These are phyloP conservation scores for Scopulariopsis brevicaulis DNA, from an alignment of 2,329 filamentous ascomycete genomes.

Conservation along the genomic window DNA sequence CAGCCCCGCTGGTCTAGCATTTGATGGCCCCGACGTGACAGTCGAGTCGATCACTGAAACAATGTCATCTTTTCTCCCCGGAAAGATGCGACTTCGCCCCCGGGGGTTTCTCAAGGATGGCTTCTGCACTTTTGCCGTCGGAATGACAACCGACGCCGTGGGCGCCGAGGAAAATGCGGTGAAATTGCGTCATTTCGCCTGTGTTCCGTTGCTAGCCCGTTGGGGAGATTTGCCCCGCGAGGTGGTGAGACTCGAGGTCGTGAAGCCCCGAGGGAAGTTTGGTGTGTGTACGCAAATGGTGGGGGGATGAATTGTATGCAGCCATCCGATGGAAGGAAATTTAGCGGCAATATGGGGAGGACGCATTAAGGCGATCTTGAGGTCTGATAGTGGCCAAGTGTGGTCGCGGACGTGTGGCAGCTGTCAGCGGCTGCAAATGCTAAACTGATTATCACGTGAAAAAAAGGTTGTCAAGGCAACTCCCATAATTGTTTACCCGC, in stretches of 20 bases:
- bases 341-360: neutral
- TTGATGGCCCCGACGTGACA: neutral
- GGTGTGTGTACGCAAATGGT: neutral
- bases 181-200: conserved; percentile 1
- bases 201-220: neutral
- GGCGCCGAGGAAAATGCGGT: neutral
- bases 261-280: neutral
- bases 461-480: neutral
- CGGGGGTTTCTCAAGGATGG: neutral
- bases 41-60: neutral
- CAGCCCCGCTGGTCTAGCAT: no score
- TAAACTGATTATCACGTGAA: neutral
- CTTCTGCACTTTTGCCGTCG: no score
- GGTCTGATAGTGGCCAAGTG: neutral
- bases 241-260: neutral
- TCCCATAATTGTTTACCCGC: neutral
- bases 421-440: neutral
- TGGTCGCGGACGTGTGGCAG: neutral
- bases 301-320: neutral
- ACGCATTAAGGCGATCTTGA: neutral
- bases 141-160: neutral
- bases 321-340: neutral
- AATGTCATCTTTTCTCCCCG: neutral
- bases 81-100: neutral
- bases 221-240: neutral